Evolutionary conservation across 2,329 filamentous ascomycete species (phyloP).

Genomic region (Orbilia brochopaga): DNA sequence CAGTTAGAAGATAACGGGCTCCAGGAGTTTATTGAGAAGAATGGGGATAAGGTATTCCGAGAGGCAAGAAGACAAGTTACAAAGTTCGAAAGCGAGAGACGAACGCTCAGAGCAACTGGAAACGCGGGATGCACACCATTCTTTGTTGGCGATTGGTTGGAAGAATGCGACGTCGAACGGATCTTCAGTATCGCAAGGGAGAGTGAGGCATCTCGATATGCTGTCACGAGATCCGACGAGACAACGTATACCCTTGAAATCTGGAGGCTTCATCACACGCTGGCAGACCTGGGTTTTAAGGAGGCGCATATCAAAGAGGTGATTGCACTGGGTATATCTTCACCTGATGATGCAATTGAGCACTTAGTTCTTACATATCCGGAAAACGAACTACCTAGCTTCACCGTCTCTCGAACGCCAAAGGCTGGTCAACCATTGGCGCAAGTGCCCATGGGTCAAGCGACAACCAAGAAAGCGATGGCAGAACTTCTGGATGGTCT

Average conservation of each 20-base stretch:
- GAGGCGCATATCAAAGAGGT: slow-evolving; percentile 68
- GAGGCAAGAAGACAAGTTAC: slow-evolving; percentile 78
- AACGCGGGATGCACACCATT: slow-evolving; percentile 34
- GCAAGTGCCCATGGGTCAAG: slow-evolving; percentile 16
- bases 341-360: slow-evolving; percentile 80
- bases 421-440: slow-evolving; percentile 29
- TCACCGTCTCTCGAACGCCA: slow-evolving; percentile 59
- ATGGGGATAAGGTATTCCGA: slow-evolving; percentile 76
- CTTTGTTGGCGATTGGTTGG: slow-evolving; percentile 40
- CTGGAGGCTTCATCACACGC: slow-evolving; percentile 80
- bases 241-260: slow-evolving; percentile 64
- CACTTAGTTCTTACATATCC: slow-evolving; percentile 83
- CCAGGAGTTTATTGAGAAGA: slow-evolving; percentile 83
- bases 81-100: slow-evolving; percentile 77
- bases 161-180: slow-evolving; percentile 45
- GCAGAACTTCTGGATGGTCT: slow-evolving; percentile 11
- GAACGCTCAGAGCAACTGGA: slow-evolving; percentile 58
- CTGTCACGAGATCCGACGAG: slow-evolving; percentile 61
- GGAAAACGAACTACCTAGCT: slow-evolving; percentile 72
- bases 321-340: slow-evolving; percentile 58
- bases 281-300: slow-evolving; percentile 73
- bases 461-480: slow-evolving; percentile 1
- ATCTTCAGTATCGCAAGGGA: slow-evolving; percentile 26
- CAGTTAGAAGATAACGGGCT: slow-evolving; percentile 90
- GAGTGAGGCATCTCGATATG: slow-evolving; percentile 1